Conservation (phyloP, 805 yeast species). For the Zygosaccharomyces rouxii region DNA sequence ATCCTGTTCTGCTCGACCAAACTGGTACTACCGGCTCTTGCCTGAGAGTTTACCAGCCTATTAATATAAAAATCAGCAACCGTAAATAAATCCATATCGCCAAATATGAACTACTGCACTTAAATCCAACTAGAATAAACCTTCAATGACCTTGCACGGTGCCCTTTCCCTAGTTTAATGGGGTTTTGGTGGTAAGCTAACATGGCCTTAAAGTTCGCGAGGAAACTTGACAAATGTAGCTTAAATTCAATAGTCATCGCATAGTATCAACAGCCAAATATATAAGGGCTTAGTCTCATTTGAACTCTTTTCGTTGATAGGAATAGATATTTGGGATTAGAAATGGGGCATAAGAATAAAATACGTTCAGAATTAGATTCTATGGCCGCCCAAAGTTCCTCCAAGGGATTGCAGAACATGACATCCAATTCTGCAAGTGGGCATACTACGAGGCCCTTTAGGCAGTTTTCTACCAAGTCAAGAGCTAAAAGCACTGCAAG, state of each 20-base stretch:
- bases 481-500: constrained; percentile 34
- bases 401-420: constrained; percentile 8
- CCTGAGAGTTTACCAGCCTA: constrained; percentile 35
- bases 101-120: neutral
- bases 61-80: constrained; percentile 44
- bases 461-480: constrained; percentile 32
- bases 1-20: constrained; percentile 40
- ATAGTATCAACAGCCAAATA: neutral
- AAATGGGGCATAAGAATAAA: constrained; percentile 21
- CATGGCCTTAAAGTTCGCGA: neutral
- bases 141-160: too few relatives aligned
- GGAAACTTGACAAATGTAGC: neutral
- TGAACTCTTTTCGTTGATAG: neutral
- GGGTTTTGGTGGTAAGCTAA: neutral
- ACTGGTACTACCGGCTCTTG: constrained; percentile 11
- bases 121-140: neutral
- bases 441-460: constrained; percentile 16
- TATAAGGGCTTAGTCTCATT: neutral
- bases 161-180: neutral
- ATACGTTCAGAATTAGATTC: constrained; percentile 15
- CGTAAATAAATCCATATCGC: constrained; percentile 43
- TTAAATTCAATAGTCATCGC: neutral
- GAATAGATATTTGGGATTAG: constrained; percentile 2
- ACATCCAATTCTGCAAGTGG: constrained; percentile 11
- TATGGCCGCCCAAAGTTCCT: constrained; percentile 11